Evolutionary conservation across 495 filamentous ascomycete genomes (phyloP), one percentile per base, ranked within the genome.

Genomic region (Aspergillus baeticus): DNA sequence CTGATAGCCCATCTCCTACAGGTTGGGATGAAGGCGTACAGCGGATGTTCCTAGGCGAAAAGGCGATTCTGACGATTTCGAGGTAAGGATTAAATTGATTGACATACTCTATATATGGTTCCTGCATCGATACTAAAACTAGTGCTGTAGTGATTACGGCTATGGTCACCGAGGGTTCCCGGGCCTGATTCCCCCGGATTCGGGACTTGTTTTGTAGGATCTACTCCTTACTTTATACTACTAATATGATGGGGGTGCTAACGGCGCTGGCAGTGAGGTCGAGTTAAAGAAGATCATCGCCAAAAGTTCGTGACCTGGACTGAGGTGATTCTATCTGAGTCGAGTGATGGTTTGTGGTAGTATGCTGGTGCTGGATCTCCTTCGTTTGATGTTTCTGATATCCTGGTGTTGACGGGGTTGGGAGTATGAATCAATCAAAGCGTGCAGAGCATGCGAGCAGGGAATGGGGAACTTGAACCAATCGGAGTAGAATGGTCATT

Each of bases 11-110:
- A 29, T 8, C 8, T 29, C 26, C 4, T 8, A 29, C 8, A 51
- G 48, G 48, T 5, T 52, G 49, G 49, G 49, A 52, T 36, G 22
- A 42, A 33, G 49, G 49, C n/a, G 49, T 52, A 4, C 37, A 42
- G 49, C 36, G 41, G 22, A 52, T 52, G 49, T 41, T 36, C 1
- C 14, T 42, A 3, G 49, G 49, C 7, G 49, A 52, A 13, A 52
- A 34, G 36, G 49, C 49, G 6, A 52, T 52, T 17, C n/a, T 52
- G 21, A 52, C 49, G 8, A 52, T 52, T 33, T 42, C 36, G 7
- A 39, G 36, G 49, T 52, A 20, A 17, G 47, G 14, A 5, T 20
- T 43, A 22, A 13, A 2, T 6, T 11, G 5, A n/a, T 43, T 18
- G 4, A 5, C 5, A 18, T 10, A 20, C 8, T 8, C 7, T 26